Conservation (phyloP, 1,284 basidiomycete species). For the Agroathelia rolfsii region DNA sequence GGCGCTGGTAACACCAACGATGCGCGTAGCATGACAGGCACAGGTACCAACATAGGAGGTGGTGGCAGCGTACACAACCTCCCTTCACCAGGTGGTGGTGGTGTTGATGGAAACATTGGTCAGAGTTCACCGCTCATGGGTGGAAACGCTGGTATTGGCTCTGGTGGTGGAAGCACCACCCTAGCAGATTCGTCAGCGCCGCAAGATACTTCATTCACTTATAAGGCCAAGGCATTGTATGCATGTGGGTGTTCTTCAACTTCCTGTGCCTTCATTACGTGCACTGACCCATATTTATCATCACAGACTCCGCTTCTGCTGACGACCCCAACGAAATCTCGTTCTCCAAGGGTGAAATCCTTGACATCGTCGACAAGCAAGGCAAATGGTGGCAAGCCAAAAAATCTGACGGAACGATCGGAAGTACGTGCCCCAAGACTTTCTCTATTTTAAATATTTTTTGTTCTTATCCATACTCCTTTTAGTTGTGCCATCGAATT, state of each 20-base stretch:
- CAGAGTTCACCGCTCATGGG: constrained; percentile 57
- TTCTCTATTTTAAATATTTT: constrained; percentile 2
- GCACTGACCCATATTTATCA: constrained; percentile 12
- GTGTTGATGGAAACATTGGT: constrained; percentile 33
- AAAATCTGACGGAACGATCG: constrained; percentile 72
- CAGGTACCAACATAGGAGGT: constrained; percentile 14
- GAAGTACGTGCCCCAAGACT: constrained; percentile 73
- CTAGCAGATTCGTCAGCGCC: constrained; percentile 15
- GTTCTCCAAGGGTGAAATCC: constrained; percentile 86
- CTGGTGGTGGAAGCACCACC: constrained; percentile 24
- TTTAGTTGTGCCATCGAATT: constrained; percentile 73
- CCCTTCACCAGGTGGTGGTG: constrained; percentile 28
- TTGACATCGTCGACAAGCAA: constrained; percentile 90
- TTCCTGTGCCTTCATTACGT: constrained; percentile 10
- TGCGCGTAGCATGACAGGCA: constrained; percentile 30
- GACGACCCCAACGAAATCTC: constrained; percentile 97
- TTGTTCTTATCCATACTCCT: constrained; percentile 7
- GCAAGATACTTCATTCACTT: constrained; percentile 36
- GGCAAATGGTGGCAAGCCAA: constrained; percentile 96
- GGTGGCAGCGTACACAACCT: constrained; percentile 36
- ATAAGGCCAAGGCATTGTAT: constrained; percentile 83
- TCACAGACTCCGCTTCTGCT: constrained; percentile 75
- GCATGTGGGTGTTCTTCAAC: constrained; percentile 51
- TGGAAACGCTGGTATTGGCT: constrained; percentile 43
- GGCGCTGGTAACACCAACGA: constrained; percentile 29